These are phyloP conservation scores for Pharnaceum exiguum DNA, from an alignment of 148 eudicot genomes.

Conservation along the genomic window DNA sequence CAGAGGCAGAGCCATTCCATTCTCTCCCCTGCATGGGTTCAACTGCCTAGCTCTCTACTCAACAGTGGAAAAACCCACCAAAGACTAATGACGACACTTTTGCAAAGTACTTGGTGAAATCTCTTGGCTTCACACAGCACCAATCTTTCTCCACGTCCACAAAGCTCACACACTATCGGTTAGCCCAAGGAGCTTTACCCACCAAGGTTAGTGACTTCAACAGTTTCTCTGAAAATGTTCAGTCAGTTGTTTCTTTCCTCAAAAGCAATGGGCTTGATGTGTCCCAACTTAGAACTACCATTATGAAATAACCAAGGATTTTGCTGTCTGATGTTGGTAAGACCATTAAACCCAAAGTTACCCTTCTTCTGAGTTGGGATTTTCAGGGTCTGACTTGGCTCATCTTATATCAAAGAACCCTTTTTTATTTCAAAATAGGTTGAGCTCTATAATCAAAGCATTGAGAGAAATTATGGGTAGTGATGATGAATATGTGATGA, in stretches of 20 bases:
- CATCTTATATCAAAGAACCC: constrained; percentile 6
- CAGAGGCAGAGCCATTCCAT: too few relatives aligned
- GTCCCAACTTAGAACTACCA: constrained; percentile 21
- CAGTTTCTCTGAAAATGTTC: constrained; percentile 15
- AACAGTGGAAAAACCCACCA: too few relatives aligned
- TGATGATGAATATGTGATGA: neutral
- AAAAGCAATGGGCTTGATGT: constrained; percentile 12
- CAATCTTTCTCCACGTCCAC: constrained; percentile 18
- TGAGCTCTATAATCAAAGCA: constrained; percentile 13
- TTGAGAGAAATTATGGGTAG: constrained; percentile 15
- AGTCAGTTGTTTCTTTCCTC: constrained; percentile 22
- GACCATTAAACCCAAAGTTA: constrained; percentile 36
- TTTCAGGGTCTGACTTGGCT: constrained; percentile 21
- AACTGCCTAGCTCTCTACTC: too few relatives aligned
- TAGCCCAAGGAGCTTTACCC: too few relatives aligned
- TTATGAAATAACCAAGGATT: constrained; percentile 11
- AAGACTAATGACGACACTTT: too few relatives aligned
- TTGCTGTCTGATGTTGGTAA: constrained; percentile 12
- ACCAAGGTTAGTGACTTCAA: constrained; percentile 14
- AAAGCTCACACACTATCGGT: too few relatives aligned
- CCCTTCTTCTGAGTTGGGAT: constrained; percentile 21
- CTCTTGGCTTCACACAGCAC: constrained; percentile 26
- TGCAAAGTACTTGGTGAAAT: constrained; percentile 22
- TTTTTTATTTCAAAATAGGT: neutral
- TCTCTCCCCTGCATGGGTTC: too few relatives aligned